Percentiles rank a stretch among this genome's conserved stretches.
Conservation (phyloP, 345 rosid genomes). For the Gossypium turneri region DNA sequence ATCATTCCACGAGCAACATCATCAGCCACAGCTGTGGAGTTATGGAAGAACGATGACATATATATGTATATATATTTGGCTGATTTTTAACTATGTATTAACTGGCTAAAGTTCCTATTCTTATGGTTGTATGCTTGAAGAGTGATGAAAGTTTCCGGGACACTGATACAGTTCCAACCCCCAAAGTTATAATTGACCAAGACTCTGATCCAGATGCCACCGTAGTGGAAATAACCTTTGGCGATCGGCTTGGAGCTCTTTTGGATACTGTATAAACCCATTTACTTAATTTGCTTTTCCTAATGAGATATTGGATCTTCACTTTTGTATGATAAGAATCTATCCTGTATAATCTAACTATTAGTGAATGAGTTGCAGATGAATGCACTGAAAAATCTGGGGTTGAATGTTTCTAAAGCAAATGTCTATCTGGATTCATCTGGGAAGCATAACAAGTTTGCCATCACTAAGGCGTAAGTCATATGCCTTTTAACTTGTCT, state of each 20-base stretch:
- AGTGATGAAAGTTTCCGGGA: constrained; percentile 52
- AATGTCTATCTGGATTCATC: constrained; percentile 89
- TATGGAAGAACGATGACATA: constrained; percentile 21
- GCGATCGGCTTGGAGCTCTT: constrained; percentile 96
- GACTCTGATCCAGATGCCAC: constrained; percentile 94
- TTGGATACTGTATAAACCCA: constrained; percentile 66
- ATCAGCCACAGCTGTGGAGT: constrained; percentile 72
- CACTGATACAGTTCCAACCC: constrained; percentile 68
- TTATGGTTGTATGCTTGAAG: constrained; percentile 17
- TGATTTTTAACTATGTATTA: neutral
- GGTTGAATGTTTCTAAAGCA: constrained; percentile 88
- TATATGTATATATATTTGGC: neutral
- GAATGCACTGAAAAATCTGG: constrained; percentile 89
- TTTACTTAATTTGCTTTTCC: constrained; percentile 5
- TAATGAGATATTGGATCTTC: neutral
- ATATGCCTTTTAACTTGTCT: neutral
- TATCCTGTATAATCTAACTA: constrained; percentile 12
- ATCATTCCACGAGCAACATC: constrained; percentile 50
- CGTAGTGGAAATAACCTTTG: constrained; percentile 79
- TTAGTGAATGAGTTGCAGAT: constrained; percentile 47
- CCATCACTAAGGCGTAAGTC: constrained; percentile 82
- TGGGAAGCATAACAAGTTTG: constrained; percentile 86
- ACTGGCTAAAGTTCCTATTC: constrained; percentile 13
- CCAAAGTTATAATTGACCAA: constrained; percentile 87
- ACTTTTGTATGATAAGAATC: neutral